Conservation (phyloP, 2,329 filamentous ascomycete genomes). For the Aspergillus spinulosporus region DNA sequence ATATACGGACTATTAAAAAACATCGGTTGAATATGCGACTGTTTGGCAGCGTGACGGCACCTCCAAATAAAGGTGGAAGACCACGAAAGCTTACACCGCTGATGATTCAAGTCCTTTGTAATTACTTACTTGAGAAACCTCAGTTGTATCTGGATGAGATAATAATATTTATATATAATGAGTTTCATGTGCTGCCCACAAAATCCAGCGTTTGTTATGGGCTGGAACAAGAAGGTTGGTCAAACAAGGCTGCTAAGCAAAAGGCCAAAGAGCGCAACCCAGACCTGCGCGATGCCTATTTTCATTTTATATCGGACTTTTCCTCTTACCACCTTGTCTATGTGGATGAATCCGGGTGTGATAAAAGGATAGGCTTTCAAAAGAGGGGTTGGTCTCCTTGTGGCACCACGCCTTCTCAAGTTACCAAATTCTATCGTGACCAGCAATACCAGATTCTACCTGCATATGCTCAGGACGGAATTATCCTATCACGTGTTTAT, state of each 20-base stretch:
- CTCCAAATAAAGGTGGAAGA: background rate
- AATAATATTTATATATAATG: background rate
- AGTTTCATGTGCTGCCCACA: background rate
- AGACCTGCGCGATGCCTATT: background rate
- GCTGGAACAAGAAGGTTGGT: background rate
- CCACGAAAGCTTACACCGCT: background rate
- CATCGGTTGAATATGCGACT: background rate
- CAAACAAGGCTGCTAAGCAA: background rate
- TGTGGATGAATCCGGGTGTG: background rate
- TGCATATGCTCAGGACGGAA: constrained; percentile 2
- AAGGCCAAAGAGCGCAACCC: background rate
- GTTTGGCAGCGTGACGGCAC: constrained; percentile 4
- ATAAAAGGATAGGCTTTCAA: background rate
- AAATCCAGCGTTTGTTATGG: background rate
- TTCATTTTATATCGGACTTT: background rate
- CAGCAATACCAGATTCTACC: constrained; percentile 1
- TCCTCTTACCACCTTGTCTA: constrained; percentile 1
- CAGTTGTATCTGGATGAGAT: constrained; percentile 13
- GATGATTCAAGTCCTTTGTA: constrained; percentile 5
- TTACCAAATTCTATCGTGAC: background rate
- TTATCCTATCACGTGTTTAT: background rate
- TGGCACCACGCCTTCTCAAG: background rate
- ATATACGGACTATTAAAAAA: background rate
- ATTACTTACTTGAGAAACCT: constrained; percentile 6
- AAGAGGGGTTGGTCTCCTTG: constrained; percentile 1